Evolutionary conservation across 352 stramenopile species (phyloP), one percentile per base, ranked within the genome.

Genomic region (Phytopythium helicoides): DNA sequence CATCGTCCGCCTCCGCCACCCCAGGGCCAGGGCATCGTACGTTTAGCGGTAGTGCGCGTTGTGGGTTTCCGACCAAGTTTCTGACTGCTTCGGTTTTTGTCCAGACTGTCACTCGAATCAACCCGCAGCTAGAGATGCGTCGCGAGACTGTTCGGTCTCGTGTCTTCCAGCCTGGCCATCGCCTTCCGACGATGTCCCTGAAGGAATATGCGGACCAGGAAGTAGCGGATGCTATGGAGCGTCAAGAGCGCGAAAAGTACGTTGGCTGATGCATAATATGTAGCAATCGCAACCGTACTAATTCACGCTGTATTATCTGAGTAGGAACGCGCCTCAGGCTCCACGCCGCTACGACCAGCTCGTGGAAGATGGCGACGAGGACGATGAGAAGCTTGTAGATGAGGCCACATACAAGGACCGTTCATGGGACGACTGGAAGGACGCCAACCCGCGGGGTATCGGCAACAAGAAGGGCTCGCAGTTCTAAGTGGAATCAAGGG

Each of bases 391-490:
- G 42, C 79, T 98, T 31, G 86, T 98, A 16, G 93, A 98, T 52
- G 86, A 97, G 42, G 87, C 86, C 42, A 91, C 92, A 15, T 87
- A 91, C 59, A 87, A 98, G 36, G 96, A 99, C 66, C 86, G 95
- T 39, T 73, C 88, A 16, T 99, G 96, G 96, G 96, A 99, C 71
- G 90, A 98, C 72, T 99, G 84, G 77, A 98, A 98, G 71, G 96
- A 98, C 52, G 87, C 92, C 19, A 98, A 99, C 67, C 88, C 92
- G 23, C 86, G 86, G 56, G 96, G 96, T 25, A 97, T 97, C 68
- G 96, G 96, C 49, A 99, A 99, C 73, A 99, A 99, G 73, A 94
- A 90, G 58, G 89, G 82, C 18, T 97, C 89, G 60, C 66, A 98
- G 83, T 94, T 97, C 81, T 96, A 97, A 71, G 39, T 44, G 38